Conservation (phyloP, 805 yeast genomes). For the Candida dendrica region DNA sequence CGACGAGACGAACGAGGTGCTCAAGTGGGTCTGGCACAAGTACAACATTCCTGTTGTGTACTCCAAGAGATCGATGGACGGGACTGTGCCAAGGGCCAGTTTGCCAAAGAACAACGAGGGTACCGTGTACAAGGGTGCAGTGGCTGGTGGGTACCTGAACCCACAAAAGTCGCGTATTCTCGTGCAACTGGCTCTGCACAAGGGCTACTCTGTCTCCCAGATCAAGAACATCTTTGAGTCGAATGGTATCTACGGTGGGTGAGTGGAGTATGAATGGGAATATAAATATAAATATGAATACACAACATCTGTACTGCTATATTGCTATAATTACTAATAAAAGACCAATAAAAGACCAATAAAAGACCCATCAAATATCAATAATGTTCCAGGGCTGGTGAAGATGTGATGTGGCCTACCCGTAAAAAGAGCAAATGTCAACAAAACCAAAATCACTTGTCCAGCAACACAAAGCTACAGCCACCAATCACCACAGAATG, state of each 20-base stretch:
- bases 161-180: conserved; percentile 59
- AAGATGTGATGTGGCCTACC: neutral
- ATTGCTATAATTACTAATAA: too few relatives aligned
- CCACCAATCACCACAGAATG: neutral
- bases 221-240: conserved; percentile 30
- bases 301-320: too few relatives aligned
- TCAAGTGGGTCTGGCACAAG: conserved; percentile 31
- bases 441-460: too few relatives aligned
- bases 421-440: neutral
- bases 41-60: conserved; percentile 48
- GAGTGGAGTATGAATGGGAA: neutral
- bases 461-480: neutral
- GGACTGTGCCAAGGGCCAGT: conserved; percentile 55
- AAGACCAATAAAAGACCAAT: too few relatives aligned
- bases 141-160: conserved; percentile 59
- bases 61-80: conserved; percentile 64
- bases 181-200: conserved; percentile 45
- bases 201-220: conserved; percentile 23
- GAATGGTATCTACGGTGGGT: conserved; percentile 36
- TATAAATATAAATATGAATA: too few relatives aligned
- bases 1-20: conserved; percentile 38
- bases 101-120: conserved; percentile 32
- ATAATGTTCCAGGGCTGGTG: too few relatives aligned
- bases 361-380: too few relatives aligned
- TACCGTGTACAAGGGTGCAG: conserved; percentile 29